phyloP scores from a whole-genome alignment of 106 monocot species.

The Allium cepa region DNA sequence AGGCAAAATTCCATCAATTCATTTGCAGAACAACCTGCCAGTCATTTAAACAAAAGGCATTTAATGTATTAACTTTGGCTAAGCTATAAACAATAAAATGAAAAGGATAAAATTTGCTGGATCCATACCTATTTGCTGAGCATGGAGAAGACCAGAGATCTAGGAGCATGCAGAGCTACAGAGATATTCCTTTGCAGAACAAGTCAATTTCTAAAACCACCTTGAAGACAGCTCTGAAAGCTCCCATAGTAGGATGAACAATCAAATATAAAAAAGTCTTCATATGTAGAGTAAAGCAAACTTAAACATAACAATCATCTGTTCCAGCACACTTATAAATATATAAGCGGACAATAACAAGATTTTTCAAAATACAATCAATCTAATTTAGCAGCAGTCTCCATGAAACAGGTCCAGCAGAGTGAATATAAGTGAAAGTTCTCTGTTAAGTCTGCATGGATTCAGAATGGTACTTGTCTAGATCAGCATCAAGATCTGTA shows the following conservation, averaged over 20 bases:
- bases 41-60: neutral
- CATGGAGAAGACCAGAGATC: neutral
- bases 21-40: neutral
- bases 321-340: neutral
- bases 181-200: neutral
- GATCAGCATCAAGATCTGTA: constrained; percentile 76
- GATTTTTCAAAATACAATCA: constrained; percentile 3
- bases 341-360: neutral
- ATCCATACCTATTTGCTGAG: neutral
- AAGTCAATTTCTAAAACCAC: neutral
- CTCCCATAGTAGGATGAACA: neutral
- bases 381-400: constrained; percentile 7
- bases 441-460: constrained; percentile 52
- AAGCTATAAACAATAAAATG: neutral
- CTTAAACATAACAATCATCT: constrained; percentile 1
- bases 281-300: constrained; percentile 9
- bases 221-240: neutral
- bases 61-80: constrained; percentile 2
- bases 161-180: neutral
- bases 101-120: neutral
- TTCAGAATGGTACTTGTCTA: constrained; percentile 72
- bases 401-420: neutral
- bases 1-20: neutral
- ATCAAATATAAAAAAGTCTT: neutral
- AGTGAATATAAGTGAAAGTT: neutral